Evolutionary conservation across 2,329 filamentous ascomycete genomes (phyloP), one percentile per base, ranked within the genome.

Genomic region (Tympanopsis confertula): DNA sequence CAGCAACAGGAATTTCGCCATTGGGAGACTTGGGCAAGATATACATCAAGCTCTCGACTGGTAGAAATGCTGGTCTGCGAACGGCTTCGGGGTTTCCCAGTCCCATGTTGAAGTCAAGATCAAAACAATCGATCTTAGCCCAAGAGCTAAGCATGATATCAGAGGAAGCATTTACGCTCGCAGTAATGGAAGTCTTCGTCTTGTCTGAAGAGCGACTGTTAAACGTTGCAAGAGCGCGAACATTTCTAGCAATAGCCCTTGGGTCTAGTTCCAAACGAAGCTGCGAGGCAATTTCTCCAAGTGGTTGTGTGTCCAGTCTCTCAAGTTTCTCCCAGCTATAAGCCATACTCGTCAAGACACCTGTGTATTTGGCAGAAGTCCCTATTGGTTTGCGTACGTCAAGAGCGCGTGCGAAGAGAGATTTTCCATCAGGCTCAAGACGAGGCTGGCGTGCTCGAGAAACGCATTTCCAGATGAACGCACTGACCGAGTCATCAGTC

Each of bases 131-230:
- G 3, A 68, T 47, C 37, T 68, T 66, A 1, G 61, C 59, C 71
- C 70, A 77, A 1, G 69, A 75, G 40, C 66, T 74, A 4, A 76
- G 42, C 56, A 67, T 64, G 3, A 75, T 50, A 28, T 73, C 68
- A 0, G 47, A 49, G 0, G 58, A 48, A 0, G 55, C 43, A 20
- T 66, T 55, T 2, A 65, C 38, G 3, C 45, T 50, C 0, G 56
- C 57, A 2, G 52, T 56, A 3, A 65, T 42, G 1, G 53, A 53
- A n/a, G 61, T 44, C 0, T 30, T 41, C 0, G 41, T 50, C 40
- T 62, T 65, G 38, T 66, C 62, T 0, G 50, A 39, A 3, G 49
- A 41, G 5, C 48, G 45, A 0, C 50, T 28, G 3, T 69, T 42
- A 20, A 55, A 50, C 2, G 65, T 71, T 1, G 61, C 57, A 2